Evolutionary conservation across 805 yeast genomes (phyloP).

Genomic region (Starmera caribaea): DNA sequence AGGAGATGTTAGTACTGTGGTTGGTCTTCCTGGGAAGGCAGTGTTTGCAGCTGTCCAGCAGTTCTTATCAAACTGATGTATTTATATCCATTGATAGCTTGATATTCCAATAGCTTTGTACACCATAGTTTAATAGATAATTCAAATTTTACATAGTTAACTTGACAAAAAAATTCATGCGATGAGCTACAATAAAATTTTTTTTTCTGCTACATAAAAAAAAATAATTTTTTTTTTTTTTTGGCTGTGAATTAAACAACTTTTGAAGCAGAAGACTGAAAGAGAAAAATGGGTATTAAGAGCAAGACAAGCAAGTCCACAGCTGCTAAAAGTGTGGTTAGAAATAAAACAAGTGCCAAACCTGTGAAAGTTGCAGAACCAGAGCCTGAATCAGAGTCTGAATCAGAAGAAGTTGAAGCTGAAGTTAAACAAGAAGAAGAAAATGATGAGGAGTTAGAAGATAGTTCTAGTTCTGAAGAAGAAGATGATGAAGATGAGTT

Average conservation of each 20-base stretch:
- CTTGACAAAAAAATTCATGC: constrained; percentile 1
- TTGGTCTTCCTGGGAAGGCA: constrained; percentile 58
- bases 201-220: background rate
- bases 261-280: background rate
- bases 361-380: constrained; percentile 14
- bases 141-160: no score
- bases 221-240: background rate
- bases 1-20: constrained; percentile 83
- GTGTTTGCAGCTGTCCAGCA: no score
- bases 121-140: no score
- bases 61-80: no score
- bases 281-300: background rate
- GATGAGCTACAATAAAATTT: constrained; percentile 8
- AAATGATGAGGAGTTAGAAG: constrained; percentile 4
- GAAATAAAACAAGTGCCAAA: background rate
- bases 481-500: constrained; percentile 6
- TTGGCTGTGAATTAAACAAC: background rate
- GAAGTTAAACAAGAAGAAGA: constrained; percentile 3
- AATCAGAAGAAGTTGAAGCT: constrained; percentile 11
- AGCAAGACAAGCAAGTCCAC: constrained; percentile 11
- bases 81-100: no score
- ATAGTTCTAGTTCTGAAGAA: constrained; percentile 9
- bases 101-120: no score
- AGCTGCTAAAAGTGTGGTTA: constrained; percentile 1
- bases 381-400: constrained; percentile 17